Evolutionary conservation across 2,329 filamentous ascomycete species (phyloP).

Genomic region (Lizonia empirigonia): DNA sequence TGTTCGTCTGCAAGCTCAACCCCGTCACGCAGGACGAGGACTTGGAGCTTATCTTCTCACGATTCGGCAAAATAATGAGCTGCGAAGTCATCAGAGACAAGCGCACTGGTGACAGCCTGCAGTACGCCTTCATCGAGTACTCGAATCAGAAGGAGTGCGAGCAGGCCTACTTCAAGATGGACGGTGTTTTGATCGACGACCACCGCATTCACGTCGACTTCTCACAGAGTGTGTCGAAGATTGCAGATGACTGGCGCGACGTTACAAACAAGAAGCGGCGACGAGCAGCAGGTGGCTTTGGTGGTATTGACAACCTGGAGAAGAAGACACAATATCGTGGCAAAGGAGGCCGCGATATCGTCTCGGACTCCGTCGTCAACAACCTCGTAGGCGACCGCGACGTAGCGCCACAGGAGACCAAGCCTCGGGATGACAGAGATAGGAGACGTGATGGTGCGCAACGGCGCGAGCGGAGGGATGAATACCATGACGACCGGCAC

Average conservation of each 20-base stretch:
- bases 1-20: constrained; percentile 98
- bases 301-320: constrained; percentile 85
- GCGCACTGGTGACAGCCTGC: constrained; percentile 90
- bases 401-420: constrained; percentile 17
- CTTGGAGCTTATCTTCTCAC: constrained; percentile 92
- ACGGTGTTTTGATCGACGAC: constrained; percentile 94
- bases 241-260: constrained; percentile 88
- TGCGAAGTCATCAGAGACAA: constrained; percentile 96
- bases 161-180: constrained; percentile 98
- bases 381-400: constrained; percentile 40
- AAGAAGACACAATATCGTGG: constrained; percentile 81
- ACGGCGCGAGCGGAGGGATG: constrained; percentile 39
- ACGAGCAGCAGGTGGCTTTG: constrained; percentile 74
- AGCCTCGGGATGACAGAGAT: constrained; percentile 23
- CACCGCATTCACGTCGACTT: constrained; percentile 98
- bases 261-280: constrained; percentile 81
- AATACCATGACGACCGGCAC: constrained; percentile 47
- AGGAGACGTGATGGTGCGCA: constrained; percentile 50
- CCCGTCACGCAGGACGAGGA: constrained; percentile 95
- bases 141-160: constrained; percentile 92
- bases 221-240: constrained; percentile 86
- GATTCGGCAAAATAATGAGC: constrained; percentile 91
- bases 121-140: constrained; percentile 98
- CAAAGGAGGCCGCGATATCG: constrained; percentile 35
- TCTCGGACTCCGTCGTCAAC: constrained; percentile 41